These are phyloP conservation scores for Rhizopogon roseolus DNA, from an alignment of 768 basidiomycete species.

Conservation along the genomic window DNA sequence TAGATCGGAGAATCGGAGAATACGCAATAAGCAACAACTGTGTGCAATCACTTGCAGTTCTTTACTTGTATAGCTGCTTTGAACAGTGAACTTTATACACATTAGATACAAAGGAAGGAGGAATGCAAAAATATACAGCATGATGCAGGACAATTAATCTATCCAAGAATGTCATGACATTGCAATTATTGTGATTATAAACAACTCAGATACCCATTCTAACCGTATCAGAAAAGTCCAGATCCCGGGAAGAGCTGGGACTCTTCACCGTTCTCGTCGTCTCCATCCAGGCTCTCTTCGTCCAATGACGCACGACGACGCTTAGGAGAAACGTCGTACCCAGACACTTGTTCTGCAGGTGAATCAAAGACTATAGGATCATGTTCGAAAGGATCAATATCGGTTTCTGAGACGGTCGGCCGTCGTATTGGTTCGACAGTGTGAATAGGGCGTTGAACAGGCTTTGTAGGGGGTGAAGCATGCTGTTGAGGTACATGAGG, in stretches of 20 bases:
- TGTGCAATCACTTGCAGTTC: no score
- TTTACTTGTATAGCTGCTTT: not conserved
- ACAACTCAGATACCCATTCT: not conserved
- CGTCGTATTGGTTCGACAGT: slow-evolving; percentile 12
- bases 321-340: slow-evolving; percentile 13
- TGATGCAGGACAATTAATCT: slow-evolving; percentile 10
- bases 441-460: slow-evolving; percentile 1
- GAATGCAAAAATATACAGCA: slow-evolving; percentile 7
- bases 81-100: slow-evolving; percentile 2
- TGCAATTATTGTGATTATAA: not conserved
- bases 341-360: slow-evolving; percentile 5
- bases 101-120: slow-evolving; percentile 18
- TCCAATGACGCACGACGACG: slow-evolving; percentile 25
- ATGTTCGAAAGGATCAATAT: slow-evolving; percentile 29
- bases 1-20: no score
- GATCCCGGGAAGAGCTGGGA: slow-evolving; percentile 40
- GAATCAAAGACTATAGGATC: slow-evolving; percentile 20
- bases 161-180: slow-evolving; percentile 1
- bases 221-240: slow-evolving; percentile 30
- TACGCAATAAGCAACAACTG: no score
- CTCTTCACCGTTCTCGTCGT: slow-evolving; percentile 22
- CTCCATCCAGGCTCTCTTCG: slow-evolving; percentile 10
- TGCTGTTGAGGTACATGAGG: slow-evolving; percentile 8
- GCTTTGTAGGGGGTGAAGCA: slow-evolving; percentile 3
- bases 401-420: slow-evolving; percentile 20